Conservation (phyloP, 108 stramenopile genomes). For the Discostella pseudostelligera region DNA sequence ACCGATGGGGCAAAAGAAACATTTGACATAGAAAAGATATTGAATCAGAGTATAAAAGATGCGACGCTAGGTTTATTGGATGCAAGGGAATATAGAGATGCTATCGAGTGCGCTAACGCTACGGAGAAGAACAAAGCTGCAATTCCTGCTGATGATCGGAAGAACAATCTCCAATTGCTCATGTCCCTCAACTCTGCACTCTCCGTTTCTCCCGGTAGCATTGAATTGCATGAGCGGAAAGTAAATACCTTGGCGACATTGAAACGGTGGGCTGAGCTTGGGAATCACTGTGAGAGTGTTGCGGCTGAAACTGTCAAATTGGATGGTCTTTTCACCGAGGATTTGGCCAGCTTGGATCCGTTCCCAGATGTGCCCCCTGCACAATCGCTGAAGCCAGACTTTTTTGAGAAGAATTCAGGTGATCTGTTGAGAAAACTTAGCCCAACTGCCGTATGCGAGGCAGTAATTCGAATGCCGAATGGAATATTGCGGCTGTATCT, state of each 20-base stretch:
- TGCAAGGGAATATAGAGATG: conserved; percentile 47
- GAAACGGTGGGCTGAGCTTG: conserved; percentile 78
- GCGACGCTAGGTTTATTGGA: conserved; percentile 62
- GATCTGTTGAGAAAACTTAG: conserved; percentile 43
- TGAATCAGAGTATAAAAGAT: conserved; percentile 57
- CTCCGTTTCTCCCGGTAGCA: conserved; percentile 49
- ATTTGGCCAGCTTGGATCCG: conserved; percentile 60
- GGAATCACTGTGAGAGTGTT: conserved; percentile 63
- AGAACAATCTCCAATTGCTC: conserved; percentile 47
- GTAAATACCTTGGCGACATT: conserved; percentile 53
- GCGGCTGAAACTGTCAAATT: conserved; percentile 54
- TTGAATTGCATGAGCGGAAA: conserved; percentile 54
- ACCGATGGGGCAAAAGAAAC: conserved; percentile 15
- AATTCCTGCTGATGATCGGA: conserved; percentile 21
- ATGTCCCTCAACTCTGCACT: conserved; percentile 59
- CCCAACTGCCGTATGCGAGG: conserved; percentile 63
- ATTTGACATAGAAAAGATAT: conserved; percentile 33
- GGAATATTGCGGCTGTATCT: conserved; percentile 57
- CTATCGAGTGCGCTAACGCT: conserved; percentile 25
- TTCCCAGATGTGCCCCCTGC: conserved; percentile 55
- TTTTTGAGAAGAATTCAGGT: conserved; percentile 43
- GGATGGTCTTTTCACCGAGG: conserved; percentile 67
- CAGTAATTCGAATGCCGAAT: conserved; percentile 63
- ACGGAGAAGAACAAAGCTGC: conserved; percentile 19
- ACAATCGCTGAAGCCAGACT: conserved; percentile 28